phyloP scores from a whole-genome alignment of 73 alveolate species.

The Symbiodinium pilosum region DNA sequence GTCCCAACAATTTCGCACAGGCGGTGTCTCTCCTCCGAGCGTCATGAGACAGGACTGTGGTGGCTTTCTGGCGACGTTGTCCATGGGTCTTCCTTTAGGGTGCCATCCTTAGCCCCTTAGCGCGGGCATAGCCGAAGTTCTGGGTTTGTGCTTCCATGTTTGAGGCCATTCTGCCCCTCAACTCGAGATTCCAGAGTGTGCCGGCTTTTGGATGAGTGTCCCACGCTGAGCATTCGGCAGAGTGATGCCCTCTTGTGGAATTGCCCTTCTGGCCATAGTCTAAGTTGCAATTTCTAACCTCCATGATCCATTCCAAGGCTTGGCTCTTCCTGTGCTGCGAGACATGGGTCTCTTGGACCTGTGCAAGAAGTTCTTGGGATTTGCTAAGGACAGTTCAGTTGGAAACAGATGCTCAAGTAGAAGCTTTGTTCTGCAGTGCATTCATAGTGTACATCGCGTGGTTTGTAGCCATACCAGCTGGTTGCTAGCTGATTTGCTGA shows the following conservation, averaged over 20 bases:
- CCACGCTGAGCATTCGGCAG: not conserved
- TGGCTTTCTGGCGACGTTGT: conserved; percentile 79
- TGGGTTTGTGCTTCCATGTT: not conserved
- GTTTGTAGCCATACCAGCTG: too few relatives aligned
- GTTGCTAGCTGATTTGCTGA: too few relatives aligned
- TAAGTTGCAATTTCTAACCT: too few relatives aligned
- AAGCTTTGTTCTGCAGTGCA: too few relatives aligned
- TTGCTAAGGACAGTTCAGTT: conserved; percentile 78
- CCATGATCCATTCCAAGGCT: too few relatives aligned
- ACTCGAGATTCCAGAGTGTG: conserved; percentile 64
- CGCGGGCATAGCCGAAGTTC: too few relatives aligned
- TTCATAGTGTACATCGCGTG: too few relatives aligned
- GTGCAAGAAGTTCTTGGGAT: conserved; percentile 74
- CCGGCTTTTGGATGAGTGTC: conserved; percentile 62
- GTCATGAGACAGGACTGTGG: conserved; percentile 67
- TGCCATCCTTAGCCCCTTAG: not conserved
- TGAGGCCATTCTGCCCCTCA: conserved; percentile 89
- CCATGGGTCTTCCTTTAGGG: conserved; percentile 84
- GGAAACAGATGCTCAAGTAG: too few relatives aligned
- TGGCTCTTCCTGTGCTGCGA: conserved; percentile 69
- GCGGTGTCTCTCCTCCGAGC: too few relatives aligned
- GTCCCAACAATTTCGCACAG: too few relatives aligned
- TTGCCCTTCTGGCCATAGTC: too few relatives aligned
- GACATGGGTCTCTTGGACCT: conserved; percentile 84
- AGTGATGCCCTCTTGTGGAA: too few relatives aligned